Base-by-base conservation (phyloP, 441 rosid genomes). In the Euphorbia celastroides region DNA sequence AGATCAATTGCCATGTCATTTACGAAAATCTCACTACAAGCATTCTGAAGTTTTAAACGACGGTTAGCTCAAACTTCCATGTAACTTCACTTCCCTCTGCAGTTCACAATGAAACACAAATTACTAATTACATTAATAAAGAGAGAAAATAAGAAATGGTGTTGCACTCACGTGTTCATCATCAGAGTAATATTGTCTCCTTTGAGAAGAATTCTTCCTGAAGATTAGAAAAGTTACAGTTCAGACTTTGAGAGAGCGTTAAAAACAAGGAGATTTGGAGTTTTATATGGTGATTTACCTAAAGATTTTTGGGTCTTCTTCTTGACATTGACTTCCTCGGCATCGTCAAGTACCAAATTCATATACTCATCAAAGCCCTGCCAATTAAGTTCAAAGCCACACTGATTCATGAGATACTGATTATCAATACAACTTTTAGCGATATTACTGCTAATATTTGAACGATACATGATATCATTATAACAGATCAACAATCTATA, bases 321-420 rank as follows among this genome's bases (percentile, higher is more conserved):
- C 86, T 93, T 89, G 74, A 91, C 34, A 56, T 77, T 86, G 68
- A 89, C 93, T 78, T 93, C 96, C 75, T 93, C 97, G 26, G 99
- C 96, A 41, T 93, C 97, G 25, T 89, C 97, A 67, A 89, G 74
- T 23, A 93, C 99, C 60, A 93, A 75, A 70, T 89, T 93, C 98
- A 93, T 93, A 79, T 90, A 90, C 74, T 93, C 98, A 61, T 89
- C 97, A 71, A 93, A 90, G 0, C 96, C 98, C 98, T 90, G 79
- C 42, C 16, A 56, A 66, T 9, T 0, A 79, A 62, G 44, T 30
- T 11, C n/a, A 48, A 23, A 14, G 25, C 62, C 32, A 64, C 11
- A 22, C 38, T 17, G 9, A 51, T 61, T 70, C 59, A 55, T 25
- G 13, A 55, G 17, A 25, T 11, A 54, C 16, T 11, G 12, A 25